phyloP scores from a whole-genome alignment of 2,329 filamentous ascomycete species.

The Penicillium sp. region DNA sequence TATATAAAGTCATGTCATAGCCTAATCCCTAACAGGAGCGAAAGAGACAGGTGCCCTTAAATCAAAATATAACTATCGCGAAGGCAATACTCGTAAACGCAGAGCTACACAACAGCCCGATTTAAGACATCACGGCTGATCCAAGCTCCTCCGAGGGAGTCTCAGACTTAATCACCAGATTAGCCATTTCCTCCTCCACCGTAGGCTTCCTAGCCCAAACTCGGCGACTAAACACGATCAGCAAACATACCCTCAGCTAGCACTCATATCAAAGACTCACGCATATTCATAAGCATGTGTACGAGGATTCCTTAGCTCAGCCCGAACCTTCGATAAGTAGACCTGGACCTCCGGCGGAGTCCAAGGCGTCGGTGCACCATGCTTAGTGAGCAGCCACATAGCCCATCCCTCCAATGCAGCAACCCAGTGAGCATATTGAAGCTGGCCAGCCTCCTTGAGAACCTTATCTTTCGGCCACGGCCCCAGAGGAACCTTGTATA shows the following conservation, averaged over 20 bases:
- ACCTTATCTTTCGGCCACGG: constrained; percentile 30
- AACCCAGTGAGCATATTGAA: constrained; percentile 25
- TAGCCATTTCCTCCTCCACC: background rate
- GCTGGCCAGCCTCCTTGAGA: constrained; percentile 43
- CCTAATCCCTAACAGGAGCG: background rate
- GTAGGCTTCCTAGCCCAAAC: constrained; percentile 8
- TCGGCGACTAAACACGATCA: background rate
- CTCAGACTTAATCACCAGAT: background rate
- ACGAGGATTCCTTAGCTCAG: constrained; percentile 2
- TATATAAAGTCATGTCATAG: background rate
- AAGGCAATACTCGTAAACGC: background rate
- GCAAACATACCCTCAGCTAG: background rate
- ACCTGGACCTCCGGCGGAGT: constrained; percentile 19
- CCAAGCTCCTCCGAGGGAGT: background rate
- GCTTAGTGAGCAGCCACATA: constrained; percentile 29
- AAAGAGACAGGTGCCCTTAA: background rate
- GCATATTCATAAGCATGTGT: constrained; percentile 2
- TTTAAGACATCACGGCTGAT: background rate
- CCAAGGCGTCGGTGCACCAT: constrained; percentile 23
- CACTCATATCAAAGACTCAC: background rate
- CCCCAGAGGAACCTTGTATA: constrained; percentile 30
- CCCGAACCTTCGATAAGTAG: background rate
- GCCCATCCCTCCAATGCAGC: constrained; percentile 30
- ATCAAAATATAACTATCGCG: background rate
- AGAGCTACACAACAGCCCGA: too few species aligned